Base-by-base conservation (phyloP, 2,329 filamentous ascomycete species). In the Fonsecaea pedrosoi region DNA sequence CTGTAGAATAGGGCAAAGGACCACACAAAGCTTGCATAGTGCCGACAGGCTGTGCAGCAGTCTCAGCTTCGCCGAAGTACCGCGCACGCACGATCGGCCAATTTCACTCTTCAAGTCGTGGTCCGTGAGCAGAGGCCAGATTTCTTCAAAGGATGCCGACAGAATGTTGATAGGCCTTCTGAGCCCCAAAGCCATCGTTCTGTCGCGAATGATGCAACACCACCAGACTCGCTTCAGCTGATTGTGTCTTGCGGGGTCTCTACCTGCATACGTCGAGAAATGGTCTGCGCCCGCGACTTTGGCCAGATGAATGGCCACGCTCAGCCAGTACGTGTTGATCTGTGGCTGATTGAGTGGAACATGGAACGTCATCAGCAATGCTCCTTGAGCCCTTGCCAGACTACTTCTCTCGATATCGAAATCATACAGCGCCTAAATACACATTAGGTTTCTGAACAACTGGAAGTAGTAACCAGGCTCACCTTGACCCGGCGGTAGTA, bases 171-270 rank as follows among this genome's bases (percentile, higher is more conserved):
- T 54, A 3, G 42, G 79, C 10, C 83, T 79, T n/a, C 84, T 79
- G 67, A 85, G 78, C 3, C 83, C 81, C 8, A 86, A 76, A 3
- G 80, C 78, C 32, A 86, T 70, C 18, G 83, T 82, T 45, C 83
- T 79, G 71, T 86, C 84, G 10, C 84, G 81, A 4, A 86, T 77
- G 48, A 86, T 77, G 65, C 84, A 85, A 65, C 82, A 84, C 84
- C 84, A 86, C 84, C 84, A 86, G 7, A 86, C 74, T 1, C 83
- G 77, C 73, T 85, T 86, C 37, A 62, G 32, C 82, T 77, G 7
- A 78, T 75, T 71, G 77, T 68, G 73, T 75, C 5, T 72, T 73
- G 15, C 37, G 72, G 78, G 70, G 21, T 59, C 37, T 13, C 3
- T 9, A 75, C 78, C 70, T 13, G 72, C 71, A 1, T 35, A 6